phyloP scores from a whole-genome alignment of 768 basidiomycete genomes.

The Mycena filopes region DNA sequence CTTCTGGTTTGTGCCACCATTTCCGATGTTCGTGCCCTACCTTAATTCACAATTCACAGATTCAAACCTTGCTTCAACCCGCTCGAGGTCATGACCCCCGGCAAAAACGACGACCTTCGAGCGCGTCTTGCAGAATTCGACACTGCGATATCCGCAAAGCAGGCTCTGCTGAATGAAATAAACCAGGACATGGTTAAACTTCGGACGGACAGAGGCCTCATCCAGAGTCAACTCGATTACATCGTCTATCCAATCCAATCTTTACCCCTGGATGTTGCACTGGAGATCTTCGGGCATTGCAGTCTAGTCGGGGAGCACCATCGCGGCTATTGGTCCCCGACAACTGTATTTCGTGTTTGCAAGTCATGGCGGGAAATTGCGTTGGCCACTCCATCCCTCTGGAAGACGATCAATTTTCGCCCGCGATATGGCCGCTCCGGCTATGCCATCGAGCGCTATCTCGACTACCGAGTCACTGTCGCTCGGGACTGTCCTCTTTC shows the following conservation, averaged over 20 bases:
- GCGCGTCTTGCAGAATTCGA: slow-evolving; percentile 2
- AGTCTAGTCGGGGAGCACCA: no score
- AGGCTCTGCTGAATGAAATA: background rate
- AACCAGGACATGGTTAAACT: no score
- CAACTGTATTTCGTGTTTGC: background rate
- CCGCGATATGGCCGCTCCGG: no score
- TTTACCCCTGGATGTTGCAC: background rate
- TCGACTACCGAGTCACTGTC: background rate
- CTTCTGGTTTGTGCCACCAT: no score
- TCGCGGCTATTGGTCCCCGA: background rate
- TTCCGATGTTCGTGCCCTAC: no score
- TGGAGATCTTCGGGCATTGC: slow-evolving; percentile 1
- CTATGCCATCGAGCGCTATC: background rate
- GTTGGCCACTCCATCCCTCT: background rate
- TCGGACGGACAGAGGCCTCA: background rate
- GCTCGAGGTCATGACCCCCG: no score
- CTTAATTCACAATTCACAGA: no score
- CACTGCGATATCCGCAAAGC: background rate
- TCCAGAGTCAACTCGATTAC: background rate
- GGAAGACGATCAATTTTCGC: background rate
- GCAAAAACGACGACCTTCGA: slow-evolving; percentile 4
- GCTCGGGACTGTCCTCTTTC: background rate
- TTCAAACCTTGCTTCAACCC: no score
- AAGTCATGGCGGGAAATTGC: slow-evolving; percentile 12
- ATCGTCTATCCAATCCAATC: slow-evolving; percentile 1